Conservation (phyloP, 2,329 filamentous ascomycete genomes). For the Ceratocystis harringtonii region DNA sequence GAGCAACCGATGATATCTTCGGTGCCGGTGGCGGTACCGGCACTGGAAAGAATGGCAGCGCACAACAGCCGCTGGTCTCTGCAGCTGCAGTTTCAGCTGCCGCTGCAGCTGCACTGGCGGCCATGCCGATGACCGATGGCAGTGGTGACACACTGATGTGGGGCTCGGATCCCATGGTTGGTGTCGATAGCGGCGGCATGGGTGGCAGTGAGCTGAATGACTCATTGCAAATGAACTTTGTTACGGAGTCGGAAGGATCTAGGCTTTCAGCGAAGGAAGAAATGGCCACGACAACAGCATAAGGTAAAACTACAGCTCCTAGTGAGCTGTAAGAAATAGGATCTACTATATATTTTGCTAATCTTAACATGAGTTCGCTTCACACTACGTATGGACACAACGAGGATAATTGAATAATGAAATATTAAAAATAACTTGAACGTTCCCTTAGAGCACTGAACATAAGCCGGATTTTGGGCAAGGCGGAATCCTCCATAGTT, state of each 20-base stretch:
- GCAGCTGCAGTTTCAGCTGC: not conserved
- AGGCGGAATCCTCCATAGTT: no score
- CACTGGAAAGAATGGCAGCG: not conserved
- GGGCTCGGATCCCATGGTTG: constrained; percentile 10
- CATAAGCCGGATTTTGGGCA: no score
- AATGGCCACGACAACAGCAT: not conserved
- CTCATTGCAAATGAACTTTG: constrained; percentile 1
- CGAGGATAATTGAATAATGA: no score
- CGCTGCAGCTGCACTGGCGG: not conserved
- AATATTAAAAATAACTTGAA: no score
- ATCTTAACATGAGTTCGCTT: no score
- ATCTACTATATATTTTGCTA: not conserved
- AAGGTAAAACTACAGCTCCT: not conserved
- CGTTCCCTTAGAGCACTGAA: no score
- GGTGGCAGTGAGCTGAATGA: not conserved
- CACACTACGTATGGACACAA: no score
- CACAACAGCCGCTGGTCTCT: not conserved
- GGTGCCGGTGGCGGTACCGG: constrained; percentile 24
- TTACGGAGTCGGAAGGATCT: not conserved
- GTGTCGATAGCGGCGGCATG: not conserved
- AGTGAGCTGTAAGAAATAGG: not conserved
- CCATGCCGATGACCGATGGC: not conserved
- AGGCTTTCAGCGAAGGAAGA: not conserved
- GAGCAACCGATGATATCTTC: constrained; percentile 27
- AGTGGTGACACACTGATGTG: constrained; percentile 11